These are phyloP conservation scores for Chrysanthemum makinoi DNA, from an alignment of 129 eudicot species.

Conservation along the genomic window DNA sequence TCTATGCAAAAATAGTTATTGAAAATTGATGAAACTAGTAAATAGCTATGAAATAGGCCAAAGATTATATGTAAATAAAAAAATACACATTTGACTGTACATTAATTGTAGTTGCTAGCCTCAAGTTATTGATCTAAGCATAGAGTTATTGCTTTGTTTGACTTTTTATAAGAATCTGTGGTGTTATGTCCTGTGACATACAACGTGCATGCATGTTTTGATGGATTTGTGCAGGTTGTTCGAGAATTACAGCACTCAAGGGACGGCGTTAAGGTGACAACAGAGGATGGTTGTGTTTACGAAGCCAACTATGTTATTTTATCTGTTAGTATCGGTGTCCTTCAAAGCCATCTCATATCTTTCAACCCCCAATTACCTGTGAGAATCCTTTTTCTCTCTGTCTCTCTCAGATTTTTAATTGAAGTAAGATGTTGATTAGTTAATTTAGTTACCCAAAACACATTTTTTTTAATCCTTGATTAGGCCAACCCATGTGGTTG, in stretches of 20 bases:
- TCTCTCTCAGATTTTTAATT: neutral
- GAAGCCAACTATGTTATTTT: constrained; percentile 79
- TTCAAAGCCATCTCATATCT: constrained; percentile 82
- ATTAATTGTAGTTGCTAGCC: neutral
- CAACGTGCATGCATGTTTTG: constrained; percentile 26
- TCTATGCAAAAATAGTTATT: constrained; percentile 7
- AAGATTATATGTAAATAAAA: neutral
- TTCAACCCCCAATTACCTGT: constrained; percentile 76
- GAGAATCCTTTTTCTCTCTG: constrained; percentile 20
- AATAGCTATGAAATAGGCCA: neutral
- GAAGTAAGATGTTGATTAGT: neutral
- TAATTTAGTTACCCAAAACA: neutral
- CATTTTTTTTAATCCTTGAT: neutral
- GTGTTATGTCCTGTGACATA: neutral
- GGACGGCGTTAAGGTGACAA: constrained; percentile 60
- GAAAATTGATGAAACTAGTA: neutral
- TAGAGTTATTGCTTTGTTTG: constrained; percentile 10
- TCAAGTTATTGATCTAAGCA: constrained; percentile 14
- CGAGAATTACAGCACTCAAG: constrained; percentile 79
- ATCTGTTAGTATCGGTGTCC: constrained; percentile 93
- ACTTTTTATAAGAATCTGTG: constrained; percentile 21
- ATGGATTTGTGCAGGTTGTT: constrained; percentile 62
- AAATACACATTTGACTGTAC: constrained; percentile 13
- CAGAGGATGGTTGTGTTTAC: constrained; percentile 77
- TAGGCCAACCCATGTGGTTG: neutral